These are phyloP conservation scores for Pyrus communis DNA, from an alignment of 306 rosid genomes.

Conservation along the genomic window DNA sequence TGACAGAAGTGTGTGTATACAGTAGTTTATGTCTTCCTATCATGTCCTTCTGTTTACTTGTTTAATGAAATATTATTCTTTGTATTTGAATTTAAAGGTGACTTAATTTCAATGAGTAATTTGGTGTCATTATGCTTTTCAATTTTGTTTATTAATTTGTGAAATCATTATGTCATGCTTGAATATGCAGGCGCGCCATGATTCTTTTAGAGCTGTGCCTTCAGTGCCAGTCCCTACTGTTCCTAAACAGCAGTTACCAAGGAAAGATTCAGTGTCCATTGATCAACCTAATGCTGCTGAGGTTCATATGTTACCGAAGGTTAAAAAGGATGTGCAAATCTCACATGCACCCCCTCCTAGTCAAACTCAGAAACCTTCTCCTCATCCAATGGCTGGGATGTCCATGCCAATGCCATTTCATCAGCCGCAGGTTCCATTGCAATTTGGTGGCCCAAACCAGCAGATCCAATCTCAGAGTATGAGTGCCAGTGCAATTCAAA, in stretches of 20 bases:
- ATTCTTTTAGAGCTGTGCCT: constrained; percentile 43
- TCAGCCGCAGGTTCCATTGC: constrained; percentile 60
- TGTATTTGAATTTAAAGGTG: neutral
- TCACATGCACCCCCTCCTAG: constrained; percentile 31
- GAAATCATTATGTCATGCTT: constrained; percentile 10
- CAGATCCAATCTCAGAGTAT: constrained; percentile 79
- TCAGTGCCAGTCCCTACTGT: constrained; percentile 53
- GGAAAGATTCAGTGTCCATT: constrained; percentile 47
- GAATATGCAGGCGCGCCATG: constrained; percentile 60
- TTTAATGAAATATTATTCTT: neutral
- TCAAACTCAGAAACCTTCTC: constrained; percentile 68
- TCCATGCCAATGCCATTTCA: constrained; percentile 57
- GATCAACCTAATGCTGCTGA: constrained; percentile 48
- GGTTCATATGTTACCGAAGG: constrained; percentile 32
- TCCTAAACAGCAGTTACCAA: constrained; percentile 66
- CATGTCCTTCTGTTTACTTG: neutral
- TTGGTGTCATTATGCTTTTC: neutral
- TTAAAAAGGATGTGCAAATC: constrained; percentile 48
- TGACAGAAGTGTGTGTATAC: neutral
- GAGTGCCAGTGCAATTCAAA: constrained; percentile 52
- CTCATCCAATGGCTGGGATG: constrained; percentile 52
- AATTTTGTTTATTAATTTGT: neutral
- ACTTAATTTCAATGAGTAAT: neutral
- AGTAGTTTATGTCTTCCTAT: neutral
- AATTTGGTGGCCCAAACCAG: constrained; percentile 69